Base-by-base conservation (phyloP, 495 filamentous ascomycete genomes). In the Penicillium flavigenum region DNA sequence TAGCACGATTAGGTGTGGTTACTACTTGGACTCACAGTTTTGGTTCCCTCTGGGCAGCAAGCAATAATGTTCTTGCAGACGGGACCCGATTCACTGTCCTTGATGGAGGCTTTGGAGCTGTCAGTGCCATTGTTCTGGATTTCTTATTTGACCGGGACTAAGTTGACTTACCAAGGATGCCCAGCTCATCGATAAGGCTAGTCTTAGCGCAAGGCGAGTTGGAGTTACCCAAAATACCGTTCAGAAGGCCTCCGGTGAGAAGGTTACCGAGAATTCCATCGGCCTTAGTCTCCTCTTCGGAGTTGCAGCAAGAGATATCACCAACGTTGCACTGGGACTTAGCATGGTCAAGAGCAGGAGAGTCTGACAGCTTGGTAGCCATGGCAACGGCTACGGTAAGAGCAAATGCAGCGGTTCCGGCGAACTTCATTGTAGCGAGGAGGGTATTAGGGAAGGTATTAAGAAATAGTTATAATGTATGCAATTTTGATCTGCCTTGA, bases 41-140 rank as follows among this genome's bases (percentile, higher is more conserved):
- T 45, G 51, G 27, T 36, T 36, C 51, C 51, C 41, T 45, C 51
- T 0, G 51, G 51, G 41, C 51, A 54, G 41, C 51, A 54, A 5
- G 51, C 51, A 36, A 54, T 54, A 27, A 54, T 45, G 41, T 44
- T 43, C 51, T 54, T 54, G 51, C 51, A 54, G 39, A 42, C 39
- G 17, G 51, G 41, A 1, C 51, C 51, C 0, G 41, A 31, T 9
- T 54, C 27, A 17, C 27, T 24, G 9, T 45, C 16, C 27, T 45
- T 45, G 41, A 36, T 14, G 17, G 26, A 27, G 19, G 51, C 51
- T 54, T 24, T 9, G 1, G 12, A 10, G 5, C 10, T 8, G n/a
- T 54, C 10, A 54, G 51, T 36, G 20, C 27, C 27, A 20, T n/a
- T 4, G 5, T 36, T 27, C 27, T 29, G 27, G 27, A 9, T 22